Percentiles rank a stretch among this genome's conserved stretches.
Evolutionary conservation across 495 filamentous ascomycete species (phyloP).

Genomic region (Annulohypoxylon maeteangense): DNA sequence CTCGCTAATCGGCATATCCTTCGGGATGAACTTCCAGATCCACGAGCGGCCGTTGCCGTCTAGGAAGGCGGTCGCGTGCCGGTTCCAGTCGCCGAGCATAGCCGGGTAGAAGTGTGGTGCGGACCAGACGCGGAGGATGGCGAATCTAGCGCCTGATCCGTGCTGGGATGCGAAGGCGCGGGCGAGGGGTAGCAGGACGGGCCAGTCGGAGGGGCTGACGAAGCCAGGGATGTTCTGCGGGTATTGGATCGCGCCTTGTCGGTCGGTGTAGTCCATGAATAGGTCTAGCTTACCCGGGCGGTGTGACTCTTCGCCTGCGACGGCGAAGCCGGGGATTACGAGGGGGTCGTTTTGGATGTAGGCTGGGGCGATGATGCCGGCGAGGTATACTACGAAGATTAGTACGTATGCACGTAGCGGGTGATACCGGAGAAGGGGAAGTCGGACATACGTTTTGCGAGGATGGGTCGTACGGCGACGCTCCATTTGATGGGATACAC

Average conservation of each 20-base stretch:
- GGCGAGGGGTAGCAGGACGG: conserved; percentile 45
- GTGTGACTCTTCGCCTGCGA: conserved; percentile 51
- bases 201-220: conserved; percentile 46
- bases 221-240: conserved; percentile 30
- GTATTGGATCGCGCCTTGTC: conserved; percentile 1
- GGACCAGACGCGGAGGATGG: conserved; percentile 60
- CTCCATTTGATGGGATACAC: conserved; percentile 52
- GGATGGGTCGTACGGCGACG: conserved; percentile 52
- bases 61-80: conserved; percentile 48
- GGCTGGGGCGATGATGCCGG: conserved; percentile 51
- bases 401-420: too few species aligned
- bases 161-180: conserved; percentile 46
- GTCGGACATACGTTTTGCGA: conserved; percentile 49
- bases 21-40: conserved; percentile 63
- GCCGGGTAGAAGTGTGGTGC: conserved; percentile 63
- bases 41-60: conserved; percentile 54
- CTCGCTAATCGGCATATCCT: conserved; percentile 60
- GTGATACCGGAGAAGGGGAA: too few species aligned
- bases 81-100: conserved; percentile 54
- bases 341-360: conserved; percentile 41
- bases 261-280: conserved; percentile 54
- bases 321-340: conserved; percentile 50
- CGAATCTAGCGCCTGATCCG: conserved; percentile 47
- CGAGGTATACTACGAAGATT: conserved; percentile 53
- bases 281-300: conserved; percentile 52